A percentile compares a stretch with the other conserved stretches of the same genome.
These are phyloP conservation scores for Teratosphaeria nubilosa DNA, from an alignment of 2,329 filamentous ascomycete species.

Conservation along the genomic window DNA sequence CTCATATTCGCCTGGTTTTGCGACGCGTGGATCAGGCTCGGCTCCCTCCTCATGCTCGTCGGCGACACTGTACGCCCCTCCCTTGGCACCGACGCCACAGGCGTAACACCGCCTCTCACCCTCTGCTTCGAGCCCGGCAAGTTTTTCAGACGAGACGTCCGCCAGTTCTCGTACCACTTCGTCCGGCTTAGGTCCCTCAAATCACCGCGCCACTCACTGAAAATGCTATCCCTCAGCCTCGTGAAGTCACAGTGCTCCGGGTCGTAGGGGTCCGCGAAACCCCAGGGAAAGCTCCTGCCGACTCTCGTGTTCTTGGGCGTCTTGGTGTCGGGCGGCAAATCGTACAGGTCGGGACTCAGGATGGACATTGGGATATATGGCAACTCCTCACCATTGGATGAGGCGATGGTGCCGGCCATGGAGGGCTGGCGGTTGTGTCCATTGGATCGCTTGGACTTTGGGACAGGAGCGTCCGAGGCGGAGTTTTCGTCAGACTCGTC, in stretches of 20 bases:
- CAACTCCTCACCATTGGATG: slow-evolving; percentile 32
- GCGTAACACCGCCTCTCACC: slow-evolving; percentile 26
- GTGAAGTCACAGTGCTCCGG: slow-evolving; percentile 88
- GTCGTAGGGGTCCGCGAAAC: slow-evolving; percentile 89
- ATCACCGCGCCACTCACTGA: slow-evolving; percentile 85
- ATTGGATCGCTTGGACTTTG: slow-evolving; percentile 7
- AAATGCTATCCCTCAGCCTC: slow-evolving; percentile 81
- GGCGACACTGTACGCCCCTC: slow-evolving; percentile 14
- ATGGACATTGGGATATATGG: slow-evolving; percentile 83
- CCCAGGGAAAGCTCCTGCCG: slow-evolving; percentile 90
- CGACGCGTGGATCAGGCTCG: background rate
- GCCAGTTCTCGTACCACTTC: slow-evolving; percentile 93
- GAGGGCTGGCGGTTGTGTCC: slow-evolving; percentile 32
- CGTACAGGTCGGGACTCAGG: slow-evolving; percentile 87
- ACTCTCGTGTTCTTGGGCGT: slow-evolving; percentile 52
- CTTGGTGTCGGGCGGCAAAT: slow-evolving; percentile 59
- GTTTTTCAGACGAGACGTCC: slow-evolving; percentile 47
- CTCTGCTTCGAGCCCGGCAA: slow-evolving; percentile 18
- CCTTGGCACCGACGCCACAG: slow-evolving; percentile 22
- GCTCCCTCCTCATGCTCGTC: background rate
- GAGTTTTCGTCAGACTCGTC: slow-evolving; percentile 16
- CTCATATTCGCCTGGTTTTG: background rate
- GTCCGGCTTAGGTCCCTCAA: slow-evolving; percentile 83
- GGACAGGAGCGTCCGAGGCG: slow-evolving; percentile 20
- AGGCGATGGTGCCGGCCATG: slow-evolving; percentile 26